phyloP scores from a whole-genome alignment of 192 early-diverging fungal species.

The Physocladia obscura region DNA sequence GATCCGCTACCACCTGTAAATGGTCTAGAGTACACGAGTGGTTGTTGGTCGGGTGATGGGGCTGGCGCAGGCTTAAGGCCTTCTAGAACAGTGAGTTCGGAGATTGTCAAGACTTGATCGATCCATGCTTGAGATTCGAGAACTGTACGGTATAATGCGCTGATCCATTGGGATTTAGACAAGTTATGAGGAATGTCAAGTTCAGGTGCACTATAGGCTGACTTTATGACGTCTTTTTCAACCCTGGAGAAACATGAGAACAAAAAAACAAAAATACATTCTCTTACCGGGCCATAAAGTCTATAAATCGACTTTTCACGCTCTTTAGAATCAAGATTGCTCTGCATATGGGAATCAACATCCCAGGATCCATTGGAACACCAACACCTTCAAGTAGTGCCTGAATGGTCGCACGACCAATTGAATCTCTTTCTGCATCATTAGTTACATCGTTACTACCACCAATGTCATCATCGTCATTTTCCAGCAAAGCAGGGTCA shows the following conservation, averaged over 20 bases:
- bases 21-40: background rate
- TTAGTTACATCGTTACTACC: slow-evolving; percentile 2
- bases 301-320: slow-evolving; percentile 6
- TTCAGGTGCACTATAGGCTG: background rate
- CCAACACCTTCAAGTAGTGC: slow-evolving; percentile 10
- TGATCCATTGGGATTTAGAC: slow-evolving; percentile 15
- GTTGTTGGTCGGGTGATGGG: background rate
- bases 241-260: background rate
- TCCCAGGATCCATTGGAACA: slow-evolving; percentile 15
- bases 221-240: slow-evolving; percentile 5
- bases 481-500: background rate
- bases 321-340: slow-evolving; percentile 16
- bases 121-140: slow-evolving; percentile 22
- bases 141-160: slow-evolving; percentile 2
- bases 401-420: slow-evolving; percentile 6
- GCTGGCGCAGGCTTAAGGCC: slow-evolving; percentile 5
- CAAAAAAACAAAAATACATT: background rate
- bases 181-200: background rate
- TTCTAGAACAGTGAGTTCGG: slow-evolving; percentile 21
- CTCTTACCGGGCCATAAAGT: slow-evolving; percentile 15
- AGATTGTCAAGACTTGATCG: slow-evolving; percentile 12
- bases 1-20: background rate
- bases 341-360: slow-evolving; percentile 17
- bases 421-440: slow-evolving; percentile 10
- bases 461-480: background rate